Percentiles rank a stretch among this genome's conserved stretches.
Conservation (phyloP, 148 eudicot genomes). For the Rhododendron molle region DNA sequence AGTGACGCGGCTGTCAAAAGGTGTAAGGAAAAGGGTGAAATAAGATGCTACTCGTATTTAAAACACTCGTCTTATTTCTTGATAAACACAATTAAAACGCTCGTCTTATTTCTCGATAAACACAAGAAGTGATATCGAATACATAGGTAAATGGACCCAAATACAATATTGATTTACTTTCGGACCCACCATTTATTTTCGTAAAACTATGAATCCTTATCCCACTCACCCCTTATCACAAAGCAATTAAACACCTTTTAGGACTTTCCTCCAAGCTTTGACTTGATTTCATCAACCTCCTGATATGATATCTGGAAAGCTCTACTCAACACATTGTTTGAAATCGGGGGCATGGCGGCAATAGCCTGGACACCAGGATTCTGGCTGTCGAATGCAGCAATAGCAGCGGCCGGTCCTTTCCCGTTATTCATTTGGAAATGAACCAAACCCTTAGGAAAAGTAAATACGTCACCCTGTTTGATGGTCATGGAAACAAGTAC, state of each 20-base stretch:
- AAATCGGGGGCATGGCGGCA: constrained; percentile 9
- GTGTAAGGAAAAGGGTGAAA: too few relatives aligned
- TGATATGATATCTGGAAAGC: constrained; percentile 13
- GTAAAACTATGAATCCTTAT: not conserved
- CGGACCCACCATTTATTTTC: too few relatives aligned
- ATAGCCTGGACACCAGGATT: constrained; percentile 14
- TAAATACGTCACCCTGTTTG: constrained; percentile 32
- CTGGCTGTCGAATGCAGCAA: constrained; percentile 47
- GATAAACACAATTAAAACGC: too few relatives aligned
- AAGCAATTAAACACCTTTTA: too few relatives aligned
- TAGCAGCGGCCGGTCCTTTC: constrained; percentile 19
- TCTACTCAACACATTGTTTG: constrained; percentile 10
- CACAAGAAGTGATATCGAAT: too few relatives aligned
- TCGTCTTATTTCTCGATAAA: too few relatives aligned
- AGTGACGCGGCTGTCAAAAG: too few relatives aligned
- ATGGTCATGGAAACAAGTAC: constrained; percentile 27
- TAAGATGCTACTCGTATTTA: too few relatives aligned
- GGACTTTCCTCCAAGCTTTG: not conserved
- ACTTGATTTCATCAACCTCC: constrained; percentile 12
- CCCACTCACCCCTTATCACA: not conserved
- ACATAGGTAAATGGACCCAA: too few relatives aligned
- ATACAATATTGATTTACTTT: too few relatives aligned
- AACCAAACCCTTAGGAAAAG: constrained; percentile 33
- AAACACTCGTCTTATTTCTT: too few relatives aligned
- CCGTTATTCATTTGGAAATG: constrained; percentile 46